Conservation (phyloP, 1,284 basidiomycete species). For the Cryptococcus wingfieldii region DNA sequence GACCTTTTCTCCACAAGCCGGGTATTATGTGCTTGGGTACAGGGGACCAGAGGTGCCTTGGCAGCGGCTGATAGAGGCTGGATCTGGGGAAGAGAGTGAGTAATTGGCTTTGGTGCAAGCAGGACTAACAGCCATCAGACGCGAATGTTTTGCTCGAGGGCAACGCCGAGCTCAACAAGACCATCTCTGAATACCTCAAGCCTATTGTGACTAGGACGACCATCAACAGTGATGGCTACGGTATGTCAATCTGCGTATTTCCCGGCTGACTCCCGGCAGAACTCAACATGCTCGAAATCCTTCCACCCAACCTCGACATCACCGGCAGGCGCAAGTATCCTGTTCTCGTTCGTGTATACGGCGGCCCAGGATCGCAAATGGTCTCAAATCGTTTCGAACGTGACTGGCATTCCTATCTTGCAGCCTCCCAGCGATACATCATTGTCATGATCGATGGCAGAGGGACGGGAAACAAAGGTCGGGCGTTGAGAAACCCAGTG, state of each 20-base stretch:
- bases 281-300: slow-evolving; percentile 81
- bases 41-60: slow-evolving; percentile 78
- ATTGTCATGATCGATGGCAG: slow-evolving; percentile 84
- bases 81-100: slow-evolving; percentile 11
- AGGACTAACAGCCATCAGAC: not conserved
- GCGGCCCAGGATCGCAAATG: slow-evolving; percentile 79
- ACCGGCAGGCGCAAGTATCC: slow-evolving; percentile 90
- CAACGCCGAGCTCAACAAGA: slow-evolving; percentile 68
- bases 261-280: slow-evolving; percentile 50
- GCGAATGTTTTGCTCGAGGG: slow-evolving; percentile 57
- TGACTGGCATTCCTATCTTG: slow-evolving; percentile 85
- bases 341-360: slow-evolving; percentile 86
- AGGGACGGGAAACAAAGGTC: slow-evolving; percentile 89
- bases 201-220: slow-evolving; percentile 67
- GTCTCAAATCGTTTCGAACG: slow-evolving; percentile 64
- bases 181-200: slow-evolving; percentile 65
- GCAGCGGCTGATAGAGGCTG: slow-evolving; percentile 68
- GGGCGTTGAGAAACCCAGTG: slow-evolving; percentile 73
- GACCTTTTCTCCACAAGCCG: slow-evolving; percentile 73
- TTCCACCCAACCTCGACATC: slow-evolving; percentile 86
- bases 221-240: slow-evolving; percentile 71
- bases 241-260: slow-evolving; percentile 50
- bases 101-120: not conserved
- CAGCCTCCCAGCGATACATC: slow-evolving; percentile 75
- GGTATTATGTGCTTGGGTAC: slow-evolving; percentile 78